A percentile compares a stretch with the other conserved stretches of the same genome.
Conservation (phyloP, 2,329 filamentous ascomycete genomes). For the Onygena corvina region DNA sequence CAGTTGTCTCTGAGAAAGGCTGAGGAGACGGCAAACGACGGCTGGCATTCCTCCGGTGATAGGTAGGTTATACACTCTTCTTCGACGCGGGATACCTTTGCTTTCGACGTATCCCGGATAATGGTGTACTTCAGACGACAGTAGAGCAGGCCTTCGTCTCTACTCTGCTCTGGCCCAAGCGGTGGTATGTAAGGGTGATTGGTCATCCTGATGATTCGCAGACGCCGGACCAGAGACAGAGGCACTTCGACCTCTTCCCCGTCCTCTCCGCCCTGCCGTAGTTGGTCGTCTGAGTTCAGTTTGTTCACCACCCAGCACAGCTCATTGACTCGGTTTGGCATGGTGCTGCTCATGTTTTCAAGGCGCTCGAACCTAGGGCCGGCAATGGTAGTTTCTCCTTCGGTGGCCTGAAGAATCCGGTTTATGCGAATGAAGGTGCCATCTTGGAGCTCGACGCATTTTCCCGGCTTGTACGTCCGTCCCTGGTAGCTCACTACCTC, state of each 20-base stretch:
- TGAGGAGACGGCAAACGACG: slow-evolving; percentile 12
- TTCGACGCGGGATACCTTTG: slow-evolving; percentile 4
- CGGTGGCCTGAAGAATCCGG: slow-evolving; percentile 22
- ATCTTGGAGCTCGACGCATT: slow-evolving; percentile 30
- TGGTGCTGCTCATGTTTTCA: slow-evolving; percentile 24
- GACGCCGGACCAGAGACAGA: slow-evolving; percentile 27
- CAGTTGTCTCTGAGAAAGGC: slow-evolving; percentile 22
- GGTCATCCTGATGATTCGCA: slow-evolving; percentile 41
- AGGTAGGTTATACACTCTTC: slow-evolving; percentile 25
- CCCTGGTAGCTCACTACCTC: slow-evolving; percentile 15
- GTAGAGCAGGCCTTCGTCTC: slow-evolving; percentile 25
- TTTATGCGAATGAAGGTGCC: slow-evolving; percentile 33
- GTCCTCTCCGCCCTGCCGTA: slow-evolving; percentile 13
- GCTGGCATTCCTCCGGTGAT: slow-evolving; percentile 22
- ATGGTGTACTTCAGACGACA: slow-evolving; percentile 25
- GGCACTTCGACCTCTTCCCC: slow-evolving; percentile 29
- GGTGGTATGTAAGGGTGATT: slow-evolving; percentile 40
- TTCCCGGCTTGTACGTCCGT: slow-evolving; percentile 20
- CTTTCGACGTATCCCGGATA: slow-evolving; percentile 17
- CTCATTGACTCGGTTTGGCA: slow-evolving; percentile 35
- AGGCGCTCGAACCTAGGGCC: slow-evolving; percentile 30
- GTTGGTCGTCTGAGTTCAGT: slow-evolving; percentile 20
- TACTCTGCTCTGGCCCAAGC: slow-evolving; percentile 16
- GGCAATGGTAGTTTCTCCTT: slow-evolving; percentile 23
- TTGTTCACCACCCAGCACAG: slow-evolving; percentile 30